Conservation (phyloP, 345 rosid genomes). For the Tarenaya hassleriana region DNA sequence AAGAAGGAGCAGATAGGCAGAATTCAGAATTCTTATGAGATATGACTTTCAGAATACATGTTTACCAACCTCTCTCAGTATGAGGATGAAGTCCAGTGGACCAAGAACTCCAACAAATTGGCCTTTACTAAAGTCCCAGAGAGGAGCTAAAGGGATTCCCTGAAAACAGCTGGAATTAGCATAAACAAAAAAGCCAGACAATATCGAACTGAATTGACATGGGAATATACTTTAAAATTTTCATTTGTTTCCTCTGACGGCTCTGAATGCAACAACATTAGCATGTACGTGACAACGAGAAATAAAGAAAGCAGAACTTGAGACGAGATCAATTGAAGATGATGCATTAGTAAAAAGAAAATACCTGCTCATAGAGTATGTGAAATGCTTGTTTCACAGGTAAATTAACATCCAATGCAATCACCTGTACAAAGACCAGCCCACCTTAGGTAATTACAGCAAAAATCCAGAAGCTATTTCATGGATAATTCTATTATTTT, state of each 20-base stretch:
- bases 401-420: constrained; percentile 84
- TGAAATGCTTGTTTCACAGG: constrained; percentile 99
- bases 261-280: constrained; percentile 20
- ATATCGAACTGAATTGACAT: constrained; percentile 11
- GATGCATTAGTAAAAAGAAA: constrained; percentile 11
- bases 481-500: constrained; percentile 2
- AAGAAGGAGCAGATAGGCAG: no score
- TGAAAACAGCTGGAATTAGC: constrained; percentile 34
- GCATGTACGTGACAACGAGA: constrained; percentile 12
- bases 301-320: constrained; percentile 13
- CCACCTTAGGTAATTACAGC: constrained; percentile 10
- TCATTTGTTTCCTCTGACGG: constrained; percentile 13
- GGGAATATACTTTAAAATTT: constrained; percentile 4
- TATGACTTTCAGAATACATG: no score
- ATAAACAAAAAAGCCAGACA: constrained; percentile 20
- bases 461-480: constrained; percentile 12
- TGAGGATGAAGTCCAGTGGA: constrained; percentile 73
- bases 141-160: constrained; percentile 83
- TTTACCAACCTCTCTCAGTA: constrained; percentile 73
- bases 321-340: constrained; percentile 15
- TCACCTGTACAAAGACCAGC: constrained; percentile 43
- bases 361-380: constrained; percentile 90
- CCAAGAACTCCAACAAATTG: constrained; percentile 80
- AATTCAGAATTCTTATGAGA: not conserved
- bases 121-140: constrained; percentile 63